Evolutionary conservation across 164 flowering plant genomes (phyloP), one percentile per base, ranked within the genome.

Genomic region (Vitis rupestris): DNA sequence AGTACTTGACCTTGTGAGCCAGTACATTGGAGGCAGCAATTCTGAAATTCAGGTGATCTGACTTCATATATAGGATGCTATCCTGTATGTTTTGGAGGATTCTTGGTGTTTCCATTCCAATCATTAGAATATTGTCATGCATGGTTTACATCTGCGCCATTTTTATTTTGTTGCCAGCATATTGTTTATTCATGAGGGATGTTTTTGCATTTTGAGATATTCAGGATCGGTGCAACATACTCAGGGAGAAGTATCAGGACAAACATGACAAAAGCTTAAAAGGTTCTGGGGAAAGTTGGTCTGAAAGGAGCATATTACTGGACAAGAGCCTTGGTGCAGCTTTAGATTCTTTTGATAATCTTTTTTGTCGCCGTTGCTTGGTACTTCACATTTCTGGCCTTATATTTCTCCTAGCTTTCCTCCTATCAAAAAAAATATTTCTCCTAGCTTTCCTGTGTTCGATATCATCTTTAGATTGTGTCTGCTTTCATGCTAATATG

Each of bases 341-440:
- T 74, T 77, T 93, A 74, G 98, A 93, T 87, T 92, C 99, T 67
- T 85, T 93, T 78, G 98, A 96, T 76, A 93, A 89, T 78, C 91
- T 93, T 47, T 96, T 96, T 65, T 96, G 99, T 67, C 97, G 99
- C 7, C 98, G 98, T 70, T 96, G 99, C 82, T 78, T 96, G 97
- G 99, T 93, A 88, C 61, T 70, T 68, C 44, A 3, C 61, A 27
- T 52, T 47, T 49, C 50, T 19, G 50, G 30, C 71, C 29, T 8
- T 54, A 37, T 53, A 48, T 68, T 58, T 50, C 57, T 58, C 30
- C 9, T n/a, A 4, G 67, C 51, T 30, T 53, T 72, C 15, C 6
- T 1, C 17, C 17, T 17, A 17, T 17, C 17, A 17, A 17, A 17
- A 17, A 17, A 17, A 17, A 37, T 53, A 48, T 68, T 58, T 50